These are phyloP conservation scores for Gymnopilus junonius DNA, from an alignment of 768 basidiomycete genomes.

Conservation along the genomic window DNA sequence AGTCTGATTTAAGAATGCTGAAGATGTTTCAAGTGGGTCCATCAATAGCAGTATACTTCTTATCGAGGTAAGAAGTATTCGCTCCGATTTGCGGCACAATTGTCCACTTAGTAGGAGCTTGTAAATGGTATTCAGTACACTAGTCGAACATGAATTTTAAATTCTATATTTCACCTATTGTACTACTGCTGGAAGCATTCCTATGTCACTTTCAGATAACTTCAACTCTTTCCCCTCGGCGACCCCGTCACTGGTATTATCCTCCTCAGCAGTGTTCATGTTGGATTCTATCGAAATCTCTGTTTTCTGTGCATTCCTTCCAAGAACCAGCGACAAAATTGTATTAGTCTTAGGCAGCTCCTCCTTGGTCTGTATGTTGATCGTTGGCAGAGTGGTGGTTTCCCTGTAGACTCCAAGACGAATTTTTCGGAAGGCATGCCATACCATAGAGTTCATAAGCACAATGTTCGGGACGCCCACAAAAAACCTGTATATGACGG, in stretches of 20 bases:
- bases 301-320: neutral
- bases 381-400: neutral
- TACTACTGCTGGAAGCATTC: neutral
- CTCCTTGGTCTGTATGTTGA: neutral
- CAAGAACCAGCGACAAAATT: neutral
- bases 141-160: neutral
- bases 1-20: neutral
- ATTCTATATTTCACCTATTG: neutral
- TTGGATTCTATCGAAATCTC: neutral
- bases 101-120: neutral
- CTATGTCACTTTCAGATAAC: neutral
- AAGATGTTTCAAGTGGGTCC: neutral
- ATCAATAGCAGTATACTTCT: neutral
- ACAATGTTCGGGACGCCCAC: slow-evolving; percentile 21
- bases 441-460: slow-evolving; percentile 1
- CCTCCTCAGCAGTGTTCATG: neutral
- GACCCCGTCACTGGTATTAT: neutral
- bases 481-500: slow-evolving; percentile 6
- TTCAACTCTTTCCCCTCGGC: neutral
- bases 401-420: neutral
- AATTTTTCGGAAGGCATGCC: neutral
- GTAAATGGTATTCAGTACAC: neutral
- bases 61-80: neutral
- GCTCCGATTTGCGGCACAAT: neutral
- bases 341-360: no score